Evolutionary conservation across 2,329 filamentous ascomycete genomes (phyloP), one percentile per base, ranked within the genome.

Genomic region (Colletotrichum australisinense): DNA sequence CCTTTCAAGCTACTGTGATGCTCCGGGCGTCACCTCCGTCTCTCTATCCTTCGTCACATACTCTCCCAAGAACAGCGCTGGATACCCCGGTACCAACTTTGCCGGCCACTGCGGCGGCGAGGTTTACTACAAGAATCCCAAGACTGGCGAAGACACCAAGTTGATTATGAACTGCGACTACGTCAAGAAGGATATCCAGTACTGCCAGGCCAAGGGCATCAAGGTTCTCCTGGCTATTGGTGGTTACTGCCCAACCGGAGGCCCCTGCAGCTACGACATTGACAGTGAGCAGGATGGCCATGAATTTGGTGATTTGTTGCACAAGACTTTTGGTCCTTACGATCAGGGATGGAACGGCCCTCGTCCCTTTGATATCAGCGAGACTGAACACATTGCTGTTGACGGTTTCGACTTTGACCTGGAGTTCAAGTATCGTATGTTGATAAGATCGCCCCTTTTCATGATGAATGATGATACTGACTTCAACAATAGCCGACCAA

Each of bases 381-480:
- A 67, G 6, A 77, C 75, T 14, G 73, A 78, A 22, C 78, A 78
- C 73, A 77, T 74, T 53, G 67, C 77, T 11, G 76, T 86, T 59
- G 83, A 86, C 69, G 85, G 85, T 52, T 86, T 85, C 69, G 83
- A 85, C 72, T 82, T 86, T 74, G 84, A 86, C 65, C 79, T 86
- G 12, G 84, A 86, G 76, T 72, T 76, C 22, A 63, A 75, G 3
- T 76, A 81, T 32, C 75, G 83, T 84, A 76, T 75, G 81, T 77
- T 14, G 16, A 19, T 32, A 14, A 35, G 28, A 19, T n/a, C n/a
- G 55, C 5, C 8, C 42, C 16, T 49, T 3, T 32, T 56, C 16
- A 7, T 42, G 14, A n/a, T 26, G 6, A 56, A 16, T 3, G 3
- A 12, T 7, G 32, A 42, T 7, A 55, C 56, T 63, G 28, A 68